A percentile compares a stretch with the other conserved stretches of the same genome.
Conservation (phyloP, 768 basidiomycete species). For the Astraeus odoratus region DNA sequence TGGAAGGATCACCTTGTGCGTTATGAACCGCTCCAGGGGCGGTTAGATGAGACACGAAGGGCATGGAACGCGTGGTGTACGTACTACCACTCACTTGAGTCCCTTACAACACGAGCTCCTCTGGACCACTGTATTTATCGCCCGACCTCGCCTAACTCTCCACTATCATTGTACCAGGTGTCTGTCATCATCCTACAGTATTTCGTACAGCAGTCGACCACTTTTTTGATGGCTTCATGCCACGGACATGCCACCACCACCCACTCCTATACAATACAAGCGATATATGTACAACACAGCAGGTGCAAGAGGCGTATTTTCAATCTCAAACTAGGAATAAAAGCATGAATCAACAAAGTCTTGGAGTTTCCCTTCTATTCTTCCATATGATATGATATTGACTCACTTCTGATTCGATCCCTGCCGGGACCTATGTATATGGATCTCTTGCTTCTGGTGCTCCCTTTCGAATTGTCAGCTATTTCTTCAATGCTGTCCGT, state of each 20-base stretch:
- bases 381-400: too few relatives aligned
- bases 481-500: slow-evolving; percentile 43
- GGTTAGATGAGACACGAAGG: slow-evolving; percentile 34
- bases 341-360: slow-evolving; percentile 31
- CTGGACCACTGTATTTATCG: not conserved
- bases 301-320: slow-evolving; percentile 46
- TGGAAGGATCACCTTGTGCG: slow-evolving; percentile 40
- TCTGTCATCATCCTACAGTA: too few relatives aligned
- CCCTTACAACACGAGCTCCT: not conserved
- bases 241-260: slow-evolving; percentile 40
- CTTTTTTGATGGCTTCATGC: slow-evolving; percentile 46
- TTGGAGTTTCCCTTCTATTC: not conserved
- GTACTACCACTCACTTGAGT: slow-evolving; percentile 6
- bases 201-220: slow-evolving; percentile 37
- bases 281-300: slow-evolving; percentile 34
- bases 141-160: not conserved
- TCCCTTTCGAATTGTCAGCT: slow-evolving; percentile 23
- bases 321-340: slow-evolving; percentile 57
- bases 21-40: slow-evolving; percentile 30
- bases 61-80: slow-evolving; percentile 47
- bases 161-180: too few relatives aligned
- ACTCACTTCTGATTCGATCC: not conserved
- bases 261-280: slow-evolving; percentile 38
- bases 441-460: not conserved
- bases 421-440: not conserved